Percentiles rank a stretch among this genome's conserved stretches.
These are phyloP conservation scores for Fraxinus floribunda DNA, from an alignment of 305 asterid species.

Conservation along the genomic window DNA sequence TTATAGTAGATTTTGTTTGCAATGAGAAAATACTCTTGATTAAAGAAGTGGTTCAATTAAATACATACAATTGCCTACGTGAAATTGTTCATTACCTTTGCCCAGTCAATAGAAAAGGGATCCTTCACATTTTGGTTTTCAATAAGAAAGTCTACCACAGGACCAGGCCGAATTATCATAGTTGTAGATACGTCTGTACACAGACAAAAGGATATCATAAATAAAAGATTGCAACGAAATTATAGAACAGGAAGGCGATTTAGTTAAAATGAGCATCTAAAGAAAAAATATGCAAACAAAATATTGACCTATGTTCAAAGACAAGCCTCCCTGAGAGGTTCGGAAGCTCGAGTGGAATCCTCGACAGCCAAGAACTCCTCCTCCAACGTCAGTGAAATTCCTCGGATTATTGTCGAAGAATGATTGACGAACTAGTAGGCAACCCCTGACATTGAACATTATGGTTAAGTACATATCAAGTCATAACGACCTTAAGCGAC, in stretches of 20 bases:
- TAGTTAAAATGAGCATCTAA: background rate
- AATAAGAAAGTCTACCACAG: slow-evolving; percentile 64
- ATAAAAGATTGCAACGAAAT: background rate
- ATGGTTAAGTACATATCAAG: slow-evolving; percentile 5
- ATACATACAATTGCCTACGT: background rate
- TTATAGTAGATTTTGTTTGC: background rate
- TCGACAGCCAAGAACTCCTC: slow-evolving; percentile 61
- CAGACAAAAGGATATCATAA: slow-evolving; percentile 3
- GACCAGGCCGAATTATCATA: slow-evolving; percentile 80
- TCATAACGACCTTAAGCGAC: background rate
- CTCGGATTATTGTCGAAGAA: slow-evolving; percentile 52
- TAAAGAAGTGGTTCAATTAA: background rate
- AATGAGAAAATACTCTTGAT: slow-evolving; percentile 7
- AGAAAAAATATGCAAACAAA: background rate
- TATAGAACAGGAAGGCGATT: background rate
- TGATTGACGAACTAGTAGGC: slow-evolving; percentile 59
- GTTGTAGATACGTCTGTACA: slow-evolving; percentile 78
- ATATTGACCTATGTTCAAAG: slow-evolving; percentile 52
- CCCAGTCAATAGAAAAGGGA: slow-evolving; percentile 69
- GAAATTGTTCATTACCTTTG: slow-evolving; percentile 44
- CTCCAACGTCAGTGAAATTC: slow-evolving; percentile 51
- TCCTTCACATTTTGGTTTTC: slow-evolving; percentile 66
- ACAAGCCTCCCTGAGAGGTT: slow-evolving; percentile 56
- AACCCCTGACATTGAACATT: slow-evolving; percentile 42
- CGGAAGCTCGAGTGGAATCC: slow-evolving; percentile 64